phyloP scores from a whole-genome alignment of 805 yeast genomes.

The Candida mattraensis region DNA sequence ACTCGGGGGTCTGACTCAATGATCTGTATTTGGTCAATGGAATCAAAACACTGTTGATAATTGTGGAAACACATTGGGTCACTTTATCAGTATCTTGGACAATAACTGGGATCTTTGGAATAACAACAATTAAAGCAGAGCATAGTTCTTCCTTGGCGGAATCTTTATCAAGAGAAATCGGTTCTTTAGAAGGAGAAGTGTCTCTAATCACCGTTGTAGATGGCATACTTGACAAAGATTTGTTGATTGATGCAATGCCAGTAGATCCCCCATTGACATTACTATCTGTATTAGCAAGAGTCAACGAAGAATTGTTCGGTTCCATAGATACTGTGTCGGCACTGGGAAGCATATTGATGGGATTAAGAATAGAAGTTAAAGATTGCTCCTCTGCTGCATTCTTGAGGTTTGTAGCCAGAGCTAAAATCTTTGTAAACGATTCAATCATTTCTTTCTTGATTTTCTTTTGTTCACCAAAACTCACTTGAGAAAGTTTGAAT shows the following conservation, averaged over 20 bases:
- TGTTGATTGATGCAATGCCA: background rate
- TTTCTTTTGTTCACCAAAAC: conserved; percentile 61
- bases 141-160: conserved; percentile 45
- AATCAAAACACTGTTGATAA: conserved; percentile 52
- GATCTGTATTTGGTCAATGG: conserved; percentile 52
- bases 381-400: conserved; percentile 20
- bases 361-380: conserved; percentile 21
- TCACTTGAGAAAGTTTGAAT: conserved; percentile 54
- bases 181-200: conserved; percentile 14
- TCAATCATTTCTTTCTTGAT: conserved; percentile 51
- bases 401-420: conserved; percentile 26
- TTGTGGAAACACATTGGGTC: conserved; percentile 45
- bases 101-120: conserved; percentile 42
- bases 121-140: conserved; percentile 39
- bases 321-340: conserved; percentile 16
- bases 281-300: background rate
- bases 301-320: background rate
- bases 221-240: conserved; percentile 2
- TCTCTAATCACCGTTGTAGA: conserved; percentile 5
- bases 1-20: conserved; percentile 37
- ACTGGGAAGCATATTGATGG: conserved; percentile 23
- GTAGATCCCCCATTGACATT: too few species aligned
- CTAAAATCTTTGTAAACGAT: conserved; percentile 26
- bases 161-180: conserved; percentile 16
- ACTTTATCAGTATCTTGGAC: conserved; percentile 64